Percentiles rank a stretch among this genome's conserved stretches.
These are phyloP conservation scores for Aquilaria agallochum DNA, from an alignment of 441 rosid genomes.

Conservation along the genomic window DNA sequence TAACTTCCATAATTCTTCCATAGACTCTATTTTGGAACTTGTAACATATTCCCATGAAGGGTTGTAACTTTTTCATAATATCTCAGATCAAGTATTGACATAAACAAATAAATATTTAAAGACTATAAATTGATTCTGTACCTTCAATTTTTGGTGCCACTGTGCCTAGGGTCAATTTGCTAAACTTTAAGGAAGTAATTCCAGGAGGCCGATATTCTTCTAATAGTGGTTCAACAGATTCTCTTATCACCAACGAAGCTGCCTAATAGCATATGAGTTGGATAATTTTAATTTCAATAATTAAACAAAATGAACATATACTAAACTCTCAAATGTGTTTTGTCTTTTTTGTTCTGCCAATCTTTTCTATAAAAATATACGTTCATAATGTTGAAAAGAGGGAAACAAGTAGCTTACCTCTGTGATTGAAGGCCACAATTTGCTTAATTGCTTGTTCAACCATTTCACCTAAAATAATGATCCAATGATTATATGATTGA, in stretches of 20 bases:
- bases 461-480: slow-evolving; percentile 64
- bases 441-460: slow-evolving; percentile 81
- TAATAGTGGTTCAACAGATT: slow-evolving; percentile 81
- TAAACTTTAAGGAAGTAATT: slow-evolving; percentile 74
- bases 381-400: background rate
- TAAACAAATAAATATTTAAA: no score
- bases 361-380: slow-evolving; percentile 12
- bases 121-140: slow-evolving; percentile 11
- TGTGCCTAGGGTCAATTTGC: slow-evolving; percentile 67
- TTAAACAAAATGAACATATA: background rate
- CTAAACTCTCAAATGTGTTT: no score
- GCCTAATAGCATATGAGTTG: slow-evolving; percentile 39
- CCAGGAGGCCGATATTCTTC: slow-evolving; percentile 93
- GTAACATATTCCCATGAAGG: no score
- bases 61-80: no score
- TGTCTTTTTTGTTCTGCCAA: slow-evolving; percentile 20
- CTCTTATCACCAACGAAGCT: slow-evolving; percentile 71
- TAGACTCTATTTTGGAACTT: no score
- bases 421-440: slow-evolving; percentile 85
- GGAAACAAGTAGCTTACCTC: slow-evolving; percentile 48
- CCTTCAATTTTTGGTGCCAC: slow-evolving; percentile 94
- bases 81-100: background rate
- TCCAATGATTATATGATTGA: slow-evolving; percentile 5
- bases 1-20: no score
- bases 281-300: no score